Evolutionary conservation across 371 early-diverging fungal genomes (phyloP), one percentile per base, ranked within the genome.

Genomic region (Apophysomyces variabilis): DNA sequence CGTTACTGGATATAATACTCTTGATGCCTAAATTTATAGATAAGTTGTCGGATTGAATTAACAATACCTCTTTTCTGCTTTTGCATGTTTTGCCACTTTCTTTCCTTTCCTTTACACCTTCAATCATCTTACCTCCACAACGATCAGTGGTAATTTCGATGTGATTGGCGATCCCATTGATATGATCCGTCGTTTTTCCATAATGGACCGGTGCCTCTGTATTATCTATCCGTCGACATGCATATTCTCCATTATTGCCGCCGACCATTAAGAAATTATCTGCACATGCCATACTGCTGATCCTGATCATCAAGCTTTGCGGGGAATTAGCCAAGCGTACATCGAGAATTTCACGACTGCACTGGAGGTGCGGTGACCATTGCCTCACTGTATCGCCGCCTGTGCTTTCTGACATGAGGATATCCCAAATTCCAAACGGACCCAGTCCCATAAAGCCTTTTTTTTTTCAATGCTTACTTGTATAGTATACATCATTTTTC

Each of bases 401-500:
- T 84, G 70, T 39, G 63, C 54, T 50, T n/a, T 26, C 38, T 59
- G 32, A 50, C 13, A 60, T 18, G 41, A 16, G n/a, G 9, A 18
- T 43, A 16, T 21, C 32, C 4, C 32, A 26, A 16, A 37, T 60
- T 37, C 47, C 13, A 35, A 14, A 41, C 13, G 1, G 13, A 8
- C 6, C 13, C 41, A 26, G 32, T 26, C 32, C 32, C 32, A 26
- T 26, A 26, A 26, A 26, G 43, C 16, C 13, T 45, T 45, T 37
- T 47, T 37, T 9, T 16, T 32, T 21, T 2, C 50, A 35, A 12
- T 38, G 65, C 84, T 73, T 76, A 87, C 89, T 66, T 14, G 83
- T 78, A 67, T 89, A 92, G 61, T 80, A 92, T 8, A 92, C 79
- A 58, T 88, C 86, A 70, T 92, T 89, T 59, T 87, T 89, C 70